Percentiles rank a stretch among this genome's conserved stretches.
These are phyloP conservation scores for Nannochloropsis gaditana DNA, from an alignment of 108 stramenopile genomes.

Conservation along the genomic window DNA sequence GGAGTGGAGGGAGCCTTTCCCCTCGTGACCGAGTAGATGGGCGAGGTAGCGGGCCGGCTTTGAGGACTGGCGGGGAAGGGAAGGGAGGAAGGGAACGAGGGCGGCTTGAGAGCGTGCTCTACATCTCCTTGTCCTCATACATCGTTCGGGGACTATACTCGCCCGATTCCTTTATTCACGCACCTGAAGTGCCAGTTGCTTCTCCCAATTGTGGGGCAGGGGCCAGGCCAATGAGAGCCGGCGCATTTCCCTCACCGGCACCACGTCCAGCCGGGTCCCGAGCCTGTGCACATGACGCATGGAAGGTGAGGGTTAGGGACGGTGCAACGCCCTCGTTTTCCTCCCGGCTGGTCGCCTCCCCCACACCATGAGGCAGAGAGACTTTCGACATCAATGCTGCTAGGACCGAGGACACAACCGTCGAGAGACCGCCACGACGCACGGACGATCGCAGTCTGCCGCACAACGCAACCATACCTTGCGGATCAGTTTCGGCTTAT, in stretches of 20 bases:
- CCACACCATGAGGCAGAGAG: too few relatives aligned
- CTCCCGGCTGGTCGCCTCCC: too few relatives aligned
- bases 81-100: neutral
- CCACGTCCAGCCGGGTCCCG: constrained; percentile 39
- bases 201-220: constrained; percentile 27
- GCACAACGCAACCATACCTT: too few relatives aligned
- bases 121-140: neutral
- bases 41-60: neutral
- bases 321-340: neutral
- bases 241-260: constrained; percentile 42
- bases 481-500: too few relatives aligned
- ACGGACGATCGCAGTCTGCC: too few relatives aligned
- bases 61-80: neutral
- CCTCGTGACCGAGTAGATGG: constrained; percentile 40
- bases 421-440: too few relatives aligned
- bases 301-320: neutral
- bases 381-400: too few relatives aligned
- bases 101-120: neutral
- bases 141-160: neutral
- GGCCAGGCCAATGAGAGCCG: constrained; percentile 39
- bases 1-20: constrained; percentile 37
- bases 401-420: too few relatives aligned
- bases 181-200: constrained; percentile 21
- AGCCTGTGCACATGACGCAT: constrained; percentile 18
- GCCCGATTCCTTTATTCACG: neutral